phyloP scores from a whole-genome alignment of 495 filamentous ascomycete species.

The Tuber borchii region DNA sequence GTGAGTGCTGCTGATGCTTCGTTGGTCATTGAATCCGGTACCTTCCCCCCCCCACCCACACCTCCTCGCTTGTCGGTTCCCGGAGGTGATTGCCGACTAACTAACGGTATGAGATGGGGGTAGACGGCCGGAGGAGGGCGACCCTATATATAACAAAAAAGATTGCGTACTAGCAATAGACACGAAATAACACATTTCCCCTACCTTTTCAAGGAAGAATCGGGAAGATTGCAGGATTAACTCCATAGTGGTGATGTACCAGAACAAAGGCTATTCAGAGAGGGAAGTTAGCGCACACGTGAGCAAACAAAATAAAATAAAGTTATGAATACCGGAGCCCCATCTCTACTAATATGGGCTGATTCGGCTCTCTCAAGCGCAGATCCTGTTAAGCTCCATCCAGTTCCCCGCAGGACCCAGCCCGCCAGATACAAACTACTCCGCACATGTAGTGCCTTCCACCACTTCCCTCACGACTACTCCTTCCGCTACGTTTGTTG shows the following conservation, averaged over 20 bases:
- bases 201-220: slow-evolving; percentile 41
- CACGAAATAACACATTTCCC: neutral
- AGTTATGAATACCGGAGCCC: slow-evolving; percentile 35
- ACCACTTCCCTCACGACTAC: slow-evolving; percentile 35
- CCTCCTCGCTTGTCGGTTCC: slow-evolving; percentile 9
- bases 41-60: slow-evolving; percentile 16
- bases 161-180: slow-evolving; percentile 4
- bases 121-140: slow-evolving; percentile 37
- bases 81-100: neutral
- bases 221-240: slow-evolving; percentile 36
- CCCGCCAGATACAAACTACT: slow-evolving; percentile 26
- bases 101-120: neutral
- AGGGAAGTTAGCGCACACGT: slow-evolving; percentile 2
- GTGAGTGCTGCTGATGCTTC: slow-evolving; percentile 56
- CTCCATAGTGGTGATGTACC: slow-evolving; percentile 42
- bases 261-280: slow-evolving; percentile 36
- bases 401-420: slow-evolving; percentile 25
- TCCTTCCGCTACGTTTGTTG: slow-evolving; percentile 14
- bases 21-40: slow-evolving; percentile 67
- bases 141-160: slow-evolving; percentile 19
- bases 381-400: slow-evolving; percentile 32
- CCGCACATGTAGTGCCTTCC: slow-evolving; percentile 33
- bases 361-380: slow-evolving; percentile 25
- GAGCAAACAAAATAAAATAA: slow-evolving; percentile 7
- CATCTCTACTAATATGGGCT: slow-evolving; percentile 15